Conservation (phyloP, 1,284 basidiomycete genomes). For the Sanguinoderma infundibulare region DNA sequence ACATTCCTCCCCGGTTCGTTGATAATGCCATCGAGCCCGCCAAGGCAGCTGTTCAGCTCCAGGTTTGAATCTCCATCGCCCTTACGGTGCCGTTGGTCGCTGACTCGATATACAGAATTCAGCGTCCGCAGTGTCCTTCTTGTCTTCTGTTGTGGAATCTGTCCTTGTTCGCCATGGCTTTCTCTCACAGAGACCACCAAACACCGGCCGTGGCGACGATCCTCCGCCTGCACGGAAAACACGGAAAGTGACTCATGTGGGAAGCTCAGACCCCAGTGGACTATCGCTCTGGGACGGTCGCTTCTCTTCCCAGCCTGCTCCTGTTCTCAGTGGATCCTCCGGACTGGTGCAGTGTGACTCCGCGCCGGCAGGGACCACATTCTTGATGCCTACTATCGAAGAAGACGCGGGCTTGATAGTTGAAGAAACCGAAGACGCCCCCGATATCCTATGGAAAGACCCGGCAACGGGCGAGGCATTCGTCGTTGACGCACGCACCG, state of each 20-base stretch:
- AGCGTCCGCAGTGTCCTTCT: constrained; percentile 52
- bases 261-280: neutral
- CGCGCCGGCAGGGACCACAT: neutral
- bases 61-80: constrained; percentile 47
- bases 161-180: constrained; percentile 76
- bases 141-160: constrained; percentile 61
- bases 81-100: neutral
- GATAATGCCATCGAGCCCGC: constrained; percentile 82
- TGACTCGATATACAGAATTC: constrained; percentile 49
- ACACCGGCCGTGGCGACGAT: neutral
- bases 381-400: neutral
- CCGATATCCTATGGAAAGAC: constrained; percentile 61
- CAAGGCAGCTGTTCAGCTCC: constrained; percentile 70
- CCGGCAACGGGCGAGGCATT: constrained; percentile 68
- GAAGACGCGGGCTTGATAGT: constrained; percentile 2
- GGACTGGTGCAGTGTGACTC: neutral
- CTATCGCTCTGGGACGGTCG: neutral
- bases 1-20: constrained; percentile 63
- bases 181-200: constrained; percentile 20
- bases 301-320: neutral
- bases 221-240: constrained; percentile 27
- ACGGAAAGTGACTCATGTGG: constrained; percentile 17
- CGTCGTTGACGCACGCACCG: constrained; percentile 69
- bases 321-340: neutral
- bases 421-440: constrained; percentile 14